A percentile compares a stretch with the other conserved stretches of the same genome.
phyloP scores from a whole-genome alignment of 768 basidiomycete species.

The Tremella yokohamensis region DNA sequence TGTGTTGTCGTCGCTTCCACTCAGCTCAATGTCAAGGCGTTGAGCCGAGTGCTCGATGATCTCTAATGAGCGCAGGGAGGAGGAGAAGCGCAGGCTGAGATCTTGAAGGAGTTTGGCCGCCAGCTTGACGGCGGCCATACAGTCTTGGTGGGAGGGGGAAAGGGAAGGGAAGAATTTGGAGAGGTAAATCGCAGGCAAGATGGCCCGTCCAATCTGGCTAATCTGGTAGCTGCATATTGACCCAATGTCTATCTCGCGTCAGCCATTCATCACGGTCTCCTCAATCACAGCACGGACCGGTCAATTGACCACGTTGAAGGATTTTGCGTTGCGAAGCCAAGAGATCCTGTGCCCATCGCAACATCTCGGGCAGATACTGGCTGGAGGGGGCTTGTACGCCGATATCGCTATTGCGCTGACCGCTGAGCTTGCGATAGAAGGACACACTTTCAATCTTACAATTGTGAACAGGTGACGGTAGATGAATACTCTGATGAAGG shows the following conservation, averaged over 20 bases:
- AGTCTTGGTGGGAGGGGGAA: too few species aligned
- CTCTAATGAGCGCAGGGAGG: conserved; percentile 4
- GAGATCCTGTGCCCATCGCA: background rate
- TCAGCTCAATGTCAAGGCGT: too few species aligned
- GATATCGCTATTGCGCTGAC: conserved; percentile 3
- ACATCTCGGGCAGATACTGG: background rate
- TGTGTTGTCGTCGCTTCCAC: too few species aligned
- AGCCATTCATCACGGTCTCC: background rate
- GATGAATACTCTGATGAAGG: conserved; percentile 2
- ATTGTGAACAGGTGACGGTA: conserved; percentile 5
- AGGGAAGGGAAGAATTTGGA: background rate
- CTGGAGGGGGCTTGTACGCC: background rate
- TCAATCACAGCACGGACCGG: background rate
- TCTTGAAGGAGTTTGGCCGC: background rate
- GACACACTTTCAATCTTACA: background rate
- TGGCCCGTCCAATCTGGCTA: conserved; percentile 6
- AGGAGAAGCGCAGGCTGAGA: background rate
- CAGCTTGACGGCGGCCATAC: background rate
- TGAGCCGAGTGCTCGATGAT: background rate
- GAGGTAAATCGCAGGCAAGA: conserved; percentile 2
- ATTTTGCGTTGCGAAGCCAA: conserved; percentile 7
- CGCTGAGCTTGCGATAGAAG: too few species aligned
- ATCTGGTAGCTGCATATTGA: conserved; percentile 6
- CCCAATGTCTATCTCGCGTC: background rate
- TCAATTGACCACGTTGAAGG: background rate